A percentile compares a stretch with the other conserved stretches of the same genome.
phyloP scores from a whole-genome alignment of 2,329 filamentous ascomycete species.

The Madurella mycetomatis region DNA sequence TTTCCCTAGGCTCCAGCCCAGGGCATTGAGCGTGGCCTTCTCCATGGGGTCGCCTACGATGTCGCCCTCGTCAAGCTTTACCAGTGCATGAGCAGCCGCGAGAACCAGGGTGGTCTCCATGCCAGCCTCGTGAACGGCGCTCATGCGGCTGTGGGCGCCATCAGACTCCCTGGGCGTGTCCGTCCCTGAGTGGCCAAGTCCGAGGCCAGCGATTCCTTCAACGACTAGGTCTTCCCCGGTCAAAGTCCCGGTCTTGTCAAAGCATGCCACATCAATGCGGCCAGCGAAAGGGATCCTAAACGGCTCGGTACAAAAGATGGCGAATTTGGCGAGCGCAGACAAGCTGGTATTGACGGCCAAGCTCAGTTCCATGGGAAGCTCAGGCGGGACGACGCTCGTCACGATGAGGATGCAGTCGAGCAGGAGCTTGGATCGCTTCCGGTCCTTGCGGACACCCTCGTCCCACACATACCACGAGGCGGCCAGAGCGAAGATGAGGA shows the following conservation, averaged over 20 bases:
- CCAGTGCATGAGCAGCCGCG: slow-evolving; percentile 89
- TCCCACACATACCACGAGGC: slow-evolving; percentile 99
- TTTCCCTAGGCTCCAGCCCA: slow-evolving; percentile 88
- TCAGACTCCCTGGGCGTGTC: slow-evolving; percentile 65
- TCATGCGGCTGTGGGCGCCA: slow-evolving; percentile 78
- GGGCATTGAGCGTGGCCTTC: slow-evolving; percentile 83
- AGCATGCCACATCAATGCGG: slow-evolving; percentile 92
- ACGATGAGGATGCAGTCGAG: slow-evolving; percentile 97
- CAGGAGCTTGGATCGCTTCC: slow-evolving; percentile 94
- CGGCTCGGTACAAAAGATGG: slow-evolving; percentile 98
- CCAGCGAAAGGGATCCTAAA: slow-evolving; percentile 97
- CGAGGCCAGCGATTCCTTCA: slow-evolving; percentile 89
- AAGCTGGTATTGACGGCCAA: slow-evolving; percentile 96
- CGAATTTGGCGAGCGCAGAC: slow-evolving; percentile 87
- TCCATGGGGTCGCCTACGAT: slow-evolving; percentile 99
- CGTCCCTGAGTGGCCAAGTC: slow-evolving; percentile 63
- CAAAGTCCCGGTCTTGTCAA: slow-evolving; percentile 96
- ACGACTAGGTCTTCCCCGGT: slow-evolving; percentile 96
- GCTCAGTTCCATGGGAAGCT: slow-evolving; percentile 96
- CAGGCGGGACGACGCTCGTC: slow-evolving; percentile 96
- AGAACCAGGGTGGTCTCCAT: slow-evolving; percentile 88
- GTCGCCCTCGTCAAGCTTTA: slow-evolving; percentile 94
- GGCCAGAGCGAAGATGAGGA: slow-evolving; percentile 91
- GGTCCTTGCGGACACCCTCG: slow-evolving; percentile 88
- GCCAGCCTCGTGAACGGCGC: slow-evolving; percentile 63